A percentile compares a stretch with the other conserved stretches of the same genome.
phyloP scores from a whole-genome alignment of 2,329 filamentous ascomycete species.

The Cordyceps tenuipes region DNA sequence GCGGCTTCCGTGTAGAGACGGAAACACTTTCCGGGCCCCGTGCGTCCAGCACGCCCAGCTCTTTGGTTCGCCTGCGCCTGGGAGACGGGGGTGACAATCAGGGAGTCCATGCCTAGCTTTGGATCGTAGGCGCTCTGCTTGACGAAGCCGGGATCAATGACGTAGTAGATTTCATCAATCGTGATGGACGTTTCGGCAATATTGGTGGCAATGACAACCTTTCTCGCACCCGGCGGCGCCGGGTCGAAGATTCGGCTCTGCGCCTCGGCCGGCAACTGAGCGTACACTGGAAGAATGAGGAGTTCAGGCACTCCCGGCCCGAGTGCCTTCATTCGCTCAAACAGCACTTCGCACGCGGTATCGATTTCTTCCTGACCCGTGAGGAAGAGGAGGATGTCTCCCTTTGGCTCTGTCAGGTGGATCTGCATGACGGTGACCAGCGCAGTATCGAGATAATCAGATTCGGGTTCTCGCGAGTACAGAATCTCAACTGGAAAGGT shows the following conservation, averaged over 20 bases:
- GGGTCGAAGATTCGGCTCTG: conserved; percentile 93
- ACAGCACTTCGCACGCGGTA: conserved; percentile 83
- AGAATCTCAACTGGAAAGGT: conserved; percentile 95
- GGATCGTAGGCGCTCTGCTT: conserved; percentile 97
- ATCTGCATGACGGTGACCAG: conserved; percentile 98
- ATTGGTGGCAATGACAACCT: conserved; percentile 96
- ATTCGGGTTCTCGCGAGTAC: conserved; percentile 90
- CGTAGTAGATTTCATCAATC: conserved; percentile 95
- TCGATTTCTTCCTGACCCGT: conserved; percentile 98
- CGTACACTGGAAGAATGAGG: conserved; percentile 92
- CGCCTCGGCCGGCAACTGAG: conserved; percentile 84
- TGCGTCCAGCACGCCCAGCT: conserved; percentile 85
- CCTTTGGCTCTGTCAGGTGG: conserved; percentile 81
- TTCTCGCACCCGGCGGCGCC: conserved; percentile 73
- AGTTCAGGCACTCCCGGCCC: conserved; percentile 87
- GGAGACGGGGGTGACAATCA: conserved; percentile 92
- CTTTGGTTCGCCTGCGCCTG: conserved; percentile 95
- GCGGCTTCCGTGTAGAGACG: conserved; percentile 90
- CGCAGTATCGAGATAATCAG: conserved; percentile 88
- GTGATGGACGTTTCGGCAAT: conserved; percentile 98
- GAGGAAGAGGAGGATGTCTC: conserved; percentile 93
- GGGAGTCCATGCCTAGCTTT: conserved; percentile 93
- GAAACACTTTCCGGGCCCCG: conserved; percentile 93
- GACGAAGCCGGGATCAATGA: conserved; percentile 93
- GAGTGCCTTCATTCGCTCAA: conserved; percentile 91